Conservation (phyloP, 2,329 filamentous ascomycete genomes). For the Fusarium illudens region DNA sequence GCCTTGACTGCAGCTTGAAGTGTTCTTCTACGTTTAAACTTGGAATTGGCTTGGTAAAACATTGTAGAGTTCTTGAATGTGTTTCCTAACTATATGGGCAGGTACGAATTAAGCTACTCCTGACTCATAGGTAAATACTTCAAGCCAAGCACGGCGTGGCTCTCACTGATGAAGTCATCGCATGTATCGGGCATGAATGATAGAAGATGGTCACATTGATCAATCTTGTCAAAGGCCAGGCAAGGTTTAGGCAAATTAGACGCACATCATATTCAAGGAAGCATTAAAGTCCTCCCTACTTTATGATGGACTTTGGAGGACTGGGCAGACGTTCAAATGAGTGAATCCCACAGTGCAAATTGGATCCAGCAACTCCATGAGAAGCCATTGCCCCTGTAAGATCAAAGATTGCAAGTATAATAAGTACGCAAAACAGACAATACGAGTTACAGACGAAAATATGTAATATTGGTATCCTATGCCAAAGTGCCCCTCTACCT, state of each 20-base stretch:
- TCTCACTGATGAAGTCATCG: background rate
- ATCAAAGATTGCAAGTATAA: no score
- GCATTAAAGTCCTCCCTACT: background rate
- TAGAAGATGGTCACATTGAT: no score
- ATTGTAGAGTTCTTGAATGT: background rate
- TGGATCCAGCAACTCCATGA: no score
- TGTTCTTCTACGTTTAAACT: background rate
- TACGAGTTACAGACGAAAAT: slow-evolving; percentile 17
- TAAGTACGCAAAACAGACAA: background rate
- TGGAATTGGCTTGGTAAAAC: background rate
- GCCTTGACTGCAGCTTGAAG: background rate
- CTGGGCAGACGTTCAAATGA: no score
- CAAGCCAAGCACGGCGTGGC: background rate
- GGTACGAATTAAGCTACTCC: background rate
- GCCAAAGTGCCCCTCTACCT: slow-evolving; percentile 40
- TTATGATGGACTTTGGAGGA: background rate
- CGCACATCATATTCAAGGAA: background rate
- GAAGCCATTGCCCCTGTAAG: no score
- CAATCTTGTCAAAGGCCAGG: background rate
- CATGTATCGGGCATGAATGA: background rate
- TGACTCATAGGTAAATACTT: no score
- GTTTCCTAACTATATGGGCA: background rate
- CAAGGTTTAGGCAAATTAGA: background rate
- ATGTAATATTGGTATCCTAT: slow-evolving; percentile 36
- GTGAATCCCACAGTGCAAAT: no score